Evolutionary conservation across 129 eudicot species (phyloP).

Genomic region (Flaveria robusta): DNA sequence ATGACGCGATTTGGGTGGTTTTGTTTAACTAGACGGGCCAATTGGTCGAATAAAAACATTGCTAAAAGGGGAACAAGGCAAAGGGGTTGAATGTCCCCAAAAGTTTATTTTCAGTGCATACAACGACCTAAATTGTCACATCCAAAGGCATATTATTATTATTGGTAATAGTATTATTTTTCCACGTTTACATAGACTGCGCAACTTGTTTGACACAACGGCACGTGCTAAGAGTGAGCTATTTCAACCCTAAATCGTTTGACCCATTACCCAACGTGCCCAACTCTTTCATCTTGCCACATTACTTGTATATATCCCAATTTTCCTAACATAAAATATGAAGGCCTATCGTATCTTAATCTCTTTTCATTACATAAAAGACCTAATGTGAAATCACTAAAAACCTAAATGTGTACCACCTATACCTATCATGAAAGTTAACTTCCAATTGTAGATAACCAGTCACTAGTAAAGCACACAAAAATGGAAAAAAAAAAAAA

Average conservation of each 20-base stretch:
- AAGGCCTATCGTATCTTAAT: neutral
- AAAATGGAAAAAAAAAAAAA: slow-evolving; percentile 16
- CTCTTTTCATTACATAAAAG: neutral
- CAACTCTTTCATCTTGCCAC: neutral
- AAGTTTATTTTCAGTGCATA: neutral
- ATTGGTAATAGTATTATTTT: neutral
- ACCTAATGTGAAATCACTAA: neutral
- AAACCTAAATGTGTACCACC: neutral
- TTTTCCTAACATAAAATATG: neutral
- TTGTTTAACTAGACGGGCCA: neutral
- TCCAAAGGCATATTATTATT: neutral
- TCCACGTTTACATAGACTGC: neutral
- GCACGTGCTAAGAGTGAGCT: neutral
- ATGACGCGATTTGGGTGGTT: neutral
- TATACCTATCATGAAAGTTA: neutral
- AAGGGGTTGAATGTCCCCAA: neutral
- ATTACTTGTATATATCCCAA: neutral
- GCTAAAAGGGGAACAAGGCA: neutral
- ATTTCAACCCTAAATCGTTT: neutral
- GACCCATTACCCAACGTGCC: neutral
- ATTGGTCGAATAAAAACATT: neutral
- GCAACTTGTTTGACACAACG: neutral
- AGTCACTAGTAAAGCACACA: neutral
- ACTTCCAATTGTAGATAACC: neutral
- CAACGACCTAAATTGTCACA: neutral